Evolutionary conservation across 2,329 filamentous ascomycete species (phyloP).

Genomic region (Trichoderma asperellum): DNA sequence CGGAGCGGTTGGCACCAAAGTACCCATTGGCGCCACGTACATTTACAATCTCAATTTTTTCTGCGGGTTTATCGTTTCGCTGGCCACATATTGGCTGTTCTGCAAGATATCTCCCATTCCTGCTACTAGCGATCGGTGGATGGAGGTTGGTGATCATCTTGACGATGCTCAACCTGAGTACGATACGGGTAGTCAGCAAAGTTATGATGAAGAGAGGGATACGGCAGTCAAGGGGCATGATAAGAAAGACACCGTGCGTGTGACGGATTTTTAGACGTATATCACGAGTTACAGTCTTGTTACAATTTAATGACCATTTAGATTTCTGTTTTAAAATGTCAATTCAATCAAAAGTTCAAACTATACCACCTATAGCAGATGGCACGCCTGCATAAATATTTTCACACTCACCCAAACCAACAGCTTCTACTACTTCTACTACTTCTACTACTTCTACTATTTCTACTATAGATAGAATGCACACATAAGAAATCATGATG

Average conservation of each 20-base stretch:
- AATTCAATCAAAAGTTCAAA: neutral
- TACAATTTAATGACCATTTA: neutral
- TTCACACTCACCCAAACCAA: too few relatives aligned
- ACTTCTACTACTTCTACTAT: too few relatives aligned
- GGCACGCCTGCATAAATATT: too few relatives aligned
- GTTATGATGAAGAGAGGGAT: slow-evolving; percentile 25
- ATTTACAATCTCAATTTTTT: slow-evolving; percentile 94
- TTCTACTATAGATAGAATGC: too few relatives aligned
- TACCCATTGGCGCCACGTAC: slow-evolving; percentile 79
- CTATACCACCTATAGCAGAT: neutral
- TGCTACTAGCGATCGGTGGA: slow-evolving; percentile 74
- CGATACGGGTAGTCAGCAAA: slow-evolving; percentile 45
- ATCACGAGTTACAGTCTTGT: neutral
- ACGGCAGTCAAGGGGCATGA: neutral
- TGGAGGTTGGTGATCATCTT: slow-evolving; percentile 71
- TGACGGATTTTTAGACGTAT: neutral
- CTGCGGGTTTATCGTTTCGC: slow-evolving; percentile 74
- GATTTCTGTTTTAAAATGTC: neutral
- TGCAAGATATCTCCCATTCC: slow-evolving; percentile 73
- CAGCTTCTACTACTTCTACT: too few relatives aligned
- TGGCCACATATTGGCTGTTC: slow-evolving; percentile 68
- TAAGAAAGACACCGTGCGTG: slow-evolving; percentile 12
- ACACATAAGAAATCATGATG: too few relatives aligned
- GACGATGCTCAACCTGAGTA: slow-evolving; percentile 57
- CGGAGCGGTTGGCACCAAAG: slow-evolving; percentile 71